Base-by-base conservation (phyloP, 805 yeast species). In the Geotrichum ghanense region DNA sequence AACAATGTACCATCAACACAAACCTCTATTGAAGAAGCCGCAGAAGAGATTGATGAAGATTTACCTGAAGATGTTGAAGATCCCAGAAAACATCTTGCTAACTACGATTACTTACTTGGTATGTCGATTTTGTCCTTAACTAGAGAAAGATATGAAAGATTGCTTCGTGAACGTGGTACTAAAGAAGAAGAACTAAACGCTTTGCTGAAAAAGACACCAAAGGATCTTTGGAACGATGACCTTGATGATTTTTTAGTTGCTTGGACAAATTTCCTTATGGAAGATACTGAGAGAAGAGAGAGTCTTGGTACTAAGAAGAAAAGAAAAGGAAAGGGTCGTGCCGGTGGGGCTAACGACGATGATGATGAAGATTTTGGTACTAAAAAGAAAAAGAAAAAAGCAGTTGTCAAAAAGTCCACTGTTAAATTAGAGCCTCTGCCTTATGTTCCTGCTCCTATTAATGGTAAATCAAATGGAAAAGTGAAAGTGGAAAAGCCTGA, bases 91-190 rank as follows among this genome's bases (percentile, higher is more conserved):
- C 66, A 75, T 14, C 72, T 73, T 45, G 76, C 87, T 7, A 71
- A 81, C 4, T 90, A 78, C 63, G 97, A 92, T 58, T 92, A 92
- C 56, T 71, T 92, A 52, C 71, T 92, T 45, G 94, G 92, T 46
- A 84, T 92, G 95, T 77, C 88, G 27, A 80, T 92, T 53, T 87
- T 96, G 92, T 83, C 96, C 34, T 75, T 92, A 59, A 90, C 98
- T 0, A 74, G 73, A 49, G 98, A 92, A 65, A 76, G 92, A 56
- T 92, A 89, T 60, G 89, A 86, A 57, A 80, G 76, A 54, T 69
- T 92, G 53, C 68, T 88, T 56, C 72, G 73, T 46, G 94, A 89
- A 60, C 74, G 78, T 50, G 85, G 78, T 48, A 81, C 70, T 22
- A 82, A 80, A 57, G 90, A 87, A 60, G 69, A 63, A 10, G 94